Evolutionary conservation across 192 early-diverging fungal genomes (phyloP).

Genomic region (Entomortierella beljakovae): DNA sequence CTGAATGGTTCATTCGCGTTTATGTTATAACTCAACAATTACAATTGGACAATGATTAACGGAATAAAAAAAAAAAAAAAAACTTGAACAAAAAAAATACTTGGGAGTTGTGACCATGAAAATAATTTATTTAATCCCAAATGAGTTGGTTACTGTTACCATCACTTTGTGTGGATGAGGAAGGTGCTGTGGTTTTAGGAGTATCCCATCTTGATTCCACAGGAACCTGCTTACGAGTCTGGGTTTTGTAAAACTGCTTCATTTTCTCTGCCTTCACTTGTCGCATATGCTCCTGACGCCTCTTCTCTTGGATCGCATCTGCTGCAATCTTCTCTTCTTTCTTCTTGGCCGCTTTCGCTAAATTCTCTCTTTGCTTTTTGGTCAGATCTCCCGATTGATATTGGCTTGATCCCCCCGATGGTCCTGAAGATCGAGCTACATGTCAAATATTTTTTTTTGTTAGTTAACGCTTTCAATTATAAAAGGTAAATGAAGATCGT

Average conservation of each 20-base stretch:
- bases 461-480: background rate
- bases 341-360: conserved; percentile 61
- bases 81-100: conserved; percentile 7
- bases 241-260: conserved; percentile 57
- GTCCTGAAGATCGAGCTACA: conserved; percentile 26
- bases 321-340: conserved; percentile 64
- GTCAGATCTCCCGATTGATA: conserved; percentile 57
- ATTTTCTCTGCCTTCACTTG: conserved; percentile 59
- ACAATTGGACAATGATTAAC: background rate
- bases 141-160: conserved; percentile 56
- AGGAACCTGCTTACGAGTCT: conserved; percentile 46
- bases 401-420: conserved; percentile 12
- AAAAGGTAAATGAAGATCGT: background rate
- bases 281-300: conserved; percentile 66
- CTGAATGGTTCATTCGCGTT: conserved; percentile 12
- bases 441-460: background rate
- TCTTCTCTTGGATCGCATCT: conserved; percentile 65
- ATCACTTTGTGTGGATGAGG: conserved; percentile 32
- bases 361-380: conserved; percentile 74
- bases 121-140: conserved; percentile 52
- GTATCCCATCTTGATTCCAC: conserved; percentile 52
- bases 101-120: background rate
- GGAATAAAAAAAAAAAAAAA: background rate
- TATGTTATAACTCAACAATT: background rate
- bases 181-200: conserved; percentile 22